These are phyloP conservation scores for Aspergillus kassunensis DNA, from an alignment of 495 filamentous ascomycete species.

Conservation along the genomic window DNA sequence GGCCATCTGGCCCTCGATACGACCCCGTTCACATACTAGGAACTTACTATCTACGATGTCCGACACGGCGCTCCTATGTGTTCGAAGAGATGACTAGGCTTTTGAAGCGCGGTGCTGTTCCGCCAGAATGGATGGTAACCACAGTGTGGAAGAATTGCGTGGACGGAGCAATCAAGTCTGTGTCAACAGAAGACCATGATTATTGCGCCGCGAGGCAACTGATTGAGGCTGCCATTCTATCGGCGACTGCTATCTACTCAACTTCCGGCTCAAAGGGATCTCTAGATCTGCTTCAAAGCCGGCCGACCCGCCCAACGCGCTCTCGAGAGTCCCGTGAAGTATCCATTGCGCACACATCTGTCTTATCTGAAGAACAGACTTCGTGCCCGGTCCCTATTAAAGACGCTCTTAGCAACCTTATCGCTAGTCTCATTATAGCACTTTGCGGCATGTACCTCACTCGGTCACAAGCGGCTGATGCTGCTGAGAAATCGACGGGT, in stretches of 20 bases:
- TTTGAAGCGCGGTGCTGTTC: slow-evolving; percentile 32
- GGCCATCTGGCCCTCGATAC: slow-evolving; percentile 14
- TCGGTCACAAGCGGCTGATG: slow-evolving; percentile 26
- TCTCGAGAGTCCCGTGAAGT: slow-evolving; percentile 19
- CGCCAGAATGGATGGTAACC: slow-evolving; percentile 49
- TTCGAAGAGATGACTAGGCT: slow-evolving; percentile 40
- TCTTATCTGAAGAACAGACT: slow-evolving; percentile 1
- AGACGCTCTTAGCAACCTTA: slow-evolving; percentile 42
- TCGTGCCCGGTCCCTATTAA: slow-evolving; percentile 39
- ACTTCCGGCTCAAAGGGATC: neutral
- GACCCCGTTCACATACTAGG: slow-evolving; percentile 32
- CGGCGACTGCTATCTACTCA: slow-evolving; percentile 24
- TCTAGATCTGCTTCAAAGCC: neutral
- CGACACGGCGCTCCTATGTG: slow-evolving; percentile 27
- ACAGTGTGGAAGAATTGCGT: slow-evolving; percentile 40
- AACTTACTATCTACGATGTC: slow-evolving; percentile 24
- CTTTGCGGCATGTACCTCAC: slow-evolving; percentile 44
- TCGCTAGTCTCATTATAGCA: slow-evolving; percentile 37
- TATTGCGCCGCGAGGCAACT: slow-evolving; percentile 33
- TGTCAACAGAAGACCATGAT: slow-evolving; percentile 35
- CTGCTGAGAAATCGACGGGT: slow-evolving; percentile 11
- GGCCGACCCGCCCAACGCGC: neutral
- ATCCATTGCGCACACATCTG: slow-evolving; percentile 8
- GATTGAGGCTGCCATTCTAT: slow-evolving; percentile 37
- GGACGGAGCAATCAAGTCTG: slow-evolving; percentile 39